A percentile compares a stretch with the other conserved stretches of the same genome.
Evolutionary conservation across 2,329 filamentous ascomycete genomes (phyloP).

Genomic region (Verticillium nonalfalfae): DNA sequence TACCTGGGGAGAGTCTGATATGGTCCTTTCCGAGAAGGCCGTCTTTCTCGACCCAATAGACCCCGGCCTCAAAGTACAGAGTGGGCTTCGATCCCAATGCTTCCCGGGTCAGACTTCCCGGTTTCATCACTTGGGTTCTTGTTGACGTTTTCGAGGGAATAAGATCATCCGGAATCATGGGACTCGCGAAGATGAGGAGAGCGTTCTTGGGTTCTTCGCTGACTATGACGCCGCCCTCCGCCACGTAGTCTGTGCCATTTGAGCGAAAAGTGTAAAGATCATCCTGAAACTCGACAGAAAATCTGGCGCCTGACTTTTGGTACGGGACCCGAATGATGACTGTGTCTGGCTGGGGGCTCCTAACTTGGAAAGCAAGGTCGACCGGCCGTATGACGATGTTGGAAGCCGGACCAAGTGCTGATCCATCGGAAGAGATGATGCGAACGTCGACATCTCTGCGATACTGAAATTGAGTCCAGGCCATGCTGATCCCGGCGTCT

Average conservation of each 20-base stretch:
- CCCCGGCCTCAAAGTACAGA: conserved; percentile 20
- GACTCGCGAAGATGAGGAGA: conserved; percentile 24
- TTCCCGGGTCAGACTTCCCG: conserved; percentile 16
- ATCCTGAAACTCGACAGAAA: conserved; percentile 24
- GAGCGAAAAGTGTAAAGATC: conserved; percentile 20
- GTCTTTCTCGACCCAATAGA: conserved; percentile 19
- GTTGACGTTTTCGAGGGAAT: conserved; percentile 11
- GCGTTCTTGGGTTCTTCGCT: conserved; percentile 20
- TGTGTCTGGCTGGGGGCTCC: conserved; percentile 10
- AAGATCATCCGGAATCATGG: conserved; percentile 12
- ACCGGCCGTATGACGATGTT: conserved; percentile 21
- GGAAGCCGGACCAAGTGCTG: conserved; percentile 8
- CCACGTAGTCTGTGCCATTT: conserved; percentile 14
- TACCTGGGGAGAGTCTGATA: conserved; percentile 8
- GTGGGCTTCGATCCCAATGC: conserved; percentile 9
- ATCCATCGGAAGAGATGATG: conserved; percentile 12
- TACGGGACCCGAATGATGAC: conserved; percentile 20
- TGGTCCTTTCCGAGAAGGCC: conserved; percentile 14
- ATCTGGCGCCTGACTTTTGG: conserved; percentile 15
- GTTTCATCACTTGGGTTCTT: conserved; percentile 12
- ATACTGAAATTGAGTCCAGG: conserved; percentile 25
- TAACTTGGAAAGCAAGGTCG: conserved; percentile 15
- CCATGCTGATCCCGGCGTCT: conserved; percentile 23
- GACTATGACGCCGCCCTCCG: conserved; percentile 14
- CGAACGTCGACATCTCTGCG: conserved; percentile 16